Evolutionary conservation across 73 alveolate genomes (phyloP).

Genomic region (Tetrahymena malaccensis): DNA sequence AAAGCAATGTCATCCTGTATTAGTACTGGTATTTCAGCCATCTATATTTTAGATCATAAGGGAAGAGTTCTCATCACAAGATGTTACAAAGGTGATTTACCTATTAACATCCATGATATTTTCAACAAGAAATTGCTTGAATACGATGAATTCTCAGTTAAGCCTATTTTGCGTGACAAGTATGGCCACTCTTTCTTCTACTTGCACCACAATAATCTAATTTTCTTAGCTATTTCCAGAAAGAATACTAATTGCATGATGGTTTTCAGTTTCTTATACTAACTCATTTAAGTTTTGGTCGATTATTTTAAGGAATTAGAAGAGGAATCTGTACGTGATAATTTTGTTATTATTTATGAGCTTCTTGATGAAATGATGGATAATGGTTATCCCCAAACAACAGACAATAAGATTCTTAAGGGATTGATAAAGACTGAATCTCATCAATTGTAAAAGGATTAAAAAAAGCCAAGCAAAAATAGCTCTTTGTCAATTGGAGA

Average conservation of each 20-base stretch:
- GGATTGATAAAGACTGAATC: constrained; percentile 96
- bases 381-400: constrained; percentile 98
- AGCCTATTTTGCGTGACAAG: constrained; percentile 85
- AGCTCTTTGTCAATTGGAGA: constrained; percentile 12
- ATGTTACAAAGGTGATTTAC: constrained; percentile 75
- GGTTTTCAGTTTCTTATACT: constrained; percentile 89
- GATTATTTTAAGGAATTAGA: constrained; percentile 95
- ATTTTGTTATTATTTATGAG: constrained; percentile 97
- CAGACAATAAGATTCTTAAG: constrained; percentile 75
- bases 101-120: constrained; percentile 56
- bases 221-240: constrained; percentile 77
- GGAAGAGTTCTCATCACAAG: constrained; percentile 76
- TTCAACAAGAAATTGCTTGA: constrained; percentile 74
- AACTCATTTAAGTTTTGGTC: constrained; percentile 80
- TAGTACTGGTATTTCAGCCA: constrained; percentile 63
- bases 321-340: constrained; percentile 96
- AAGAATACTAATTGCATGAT: constrained; percentile 91
- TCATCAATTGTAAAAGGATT: constrained; percentile 46
- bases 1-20: not conserved
- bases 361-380: constrained; percentile 97
- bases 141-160: constrained; percentile 71
- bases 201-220: constrained; percentile 84
- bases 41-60: constrained; percentile 73
- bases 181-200: constrained; percentile 85
- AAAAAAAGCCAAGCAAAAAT: constrained; percentile 44